Evolutionary conservation across 768 basidiomycete species (phyloP).

Genomic region (Lentinula aciculospora): DNA sequence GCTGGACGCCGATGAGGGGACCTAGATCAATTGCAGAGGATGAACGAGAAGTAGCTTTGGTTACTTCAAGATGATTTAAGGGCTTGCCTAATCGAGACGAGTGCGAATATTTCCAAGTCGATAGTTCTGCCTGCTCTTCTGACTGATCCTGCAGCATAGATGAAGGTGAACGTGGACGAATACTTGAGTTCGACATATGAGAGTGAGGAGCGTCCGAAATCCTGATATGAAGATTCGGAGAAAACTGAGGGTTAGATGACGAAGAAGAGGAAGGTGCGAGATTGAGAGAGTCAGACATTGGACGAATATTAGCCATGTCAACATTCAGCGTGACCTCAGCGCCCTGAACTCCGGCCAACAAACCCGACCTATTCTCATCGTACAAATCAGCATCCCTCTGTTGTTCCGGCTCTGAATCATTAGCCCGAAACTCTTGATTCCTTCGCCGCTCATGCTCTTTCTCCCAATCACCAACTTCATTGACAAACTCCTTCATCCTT

Average conservation of each 20-base stretch:
- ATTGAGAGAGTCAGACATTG: too few species aligned
- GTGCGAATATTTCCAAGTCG: neutral
- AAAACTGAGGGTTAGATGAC: too few species aligned
- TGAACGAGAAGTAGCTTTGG: neutral
- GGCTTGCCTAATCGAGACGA: neutral
- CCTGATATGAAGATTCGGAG: neutral
- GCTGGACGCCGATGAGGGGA: constrained; percentile 52
- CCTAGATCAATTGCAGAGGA: constrained; percentile 40
- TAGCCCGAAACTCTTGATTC: neutral
- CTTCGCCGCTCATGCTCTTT: constrained; percentile 5
- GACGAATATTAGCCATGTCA: too few species aligned
- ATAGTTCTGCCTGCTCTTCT: neutral
- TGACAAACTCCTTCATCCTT: constrained; percentile 64
- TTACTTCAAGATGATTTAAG: neutral
- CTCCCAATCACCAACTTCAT: constrained; percentile 18
- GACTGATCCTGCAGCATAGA: neutral
- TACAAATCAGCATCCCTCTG: neutral
- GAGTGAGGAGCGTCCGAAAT: neutral
- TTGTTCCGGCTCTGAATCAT: neutral
- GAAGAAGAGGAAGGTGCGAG: too few species aligned
- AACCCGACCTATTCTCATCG: too few species aligned
- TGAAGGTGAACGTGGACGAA: neutral
- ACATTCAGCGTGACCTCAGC: too few species aligned
- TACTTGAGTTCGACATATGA: neutral
- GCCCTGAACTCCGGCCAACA: too few species aligned